Percentiles rank a stretch among this genome's conserved stretches.
Evolutionary conservation across 805 yeast species (phyloP).

Genomic region (Lipomyces starkeyi): DNA sequence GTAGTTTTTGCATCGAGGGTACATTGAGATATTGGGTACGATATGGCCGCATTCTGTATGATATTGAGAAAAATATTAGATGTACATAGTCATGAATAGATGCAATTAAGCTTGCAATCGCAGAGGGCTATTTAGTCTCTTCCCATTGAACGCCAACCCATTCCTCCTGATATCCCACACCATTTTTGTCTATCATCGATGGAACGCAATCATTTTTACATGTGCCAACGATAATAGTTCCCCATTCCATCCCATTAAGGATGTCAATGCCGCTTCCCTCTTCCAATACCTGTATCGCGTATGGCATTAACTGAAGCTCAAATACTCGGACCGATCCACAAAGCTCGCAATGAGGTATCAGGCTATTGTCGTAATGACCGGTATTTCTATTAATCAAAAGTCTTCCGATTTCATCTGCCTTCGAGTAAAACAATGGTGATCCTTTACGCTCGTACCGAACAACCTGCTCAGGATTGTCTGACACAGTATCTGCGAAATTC

Average conservation of each 20-base stretch:
- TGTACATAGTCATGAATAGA: constrained; percentile 13
- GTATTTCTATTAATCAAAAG: constrained; percentile 44
- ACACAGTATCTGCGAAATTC: constrained; percentile 73
- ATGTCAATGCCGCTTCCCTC: constrained; percentile 52
- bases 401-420: constrained; percentile 60
- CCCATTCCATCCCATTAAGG: constrained; percentile 94
- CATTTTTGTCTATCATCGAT: constrained; percentile 57
- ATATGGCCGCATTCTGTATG: not conserved
- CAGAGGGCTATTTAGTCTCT: constrained; percentile 32
- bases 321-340: constrained; percentile 60
- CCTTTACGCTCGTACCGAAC: constrained; percentile 85
- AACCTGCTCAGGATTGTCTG: constrained; percentile 85
- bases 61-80: not conserved
- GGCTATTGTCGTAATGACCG: constrained; percentile 35
- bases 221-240: constrained; percentile 84
- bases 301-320: constrained; percentile 95
- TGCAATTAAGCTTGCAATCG: not conserved
- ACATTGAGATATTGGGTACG: constrained; percentile 41
- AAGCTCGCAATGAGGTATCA: constrained; percentile 68
- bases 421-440: constrained; percentile 73
- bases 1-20: constrained; percentile 38
- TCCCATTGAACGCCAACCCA: constrained; percentile 92
- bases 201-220: constrained; percentile 70
- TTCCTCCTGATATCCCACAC: constrained; percentile 82
- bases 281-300: constrained; percentile 83